Percentiles rank a stretch among this genome's conserved stretches.
Evolutionary conservation across 2,329 filamentous ascomycete species (phyloP).

Genomic region (Chrysosporium queenslandicum): DNA sequence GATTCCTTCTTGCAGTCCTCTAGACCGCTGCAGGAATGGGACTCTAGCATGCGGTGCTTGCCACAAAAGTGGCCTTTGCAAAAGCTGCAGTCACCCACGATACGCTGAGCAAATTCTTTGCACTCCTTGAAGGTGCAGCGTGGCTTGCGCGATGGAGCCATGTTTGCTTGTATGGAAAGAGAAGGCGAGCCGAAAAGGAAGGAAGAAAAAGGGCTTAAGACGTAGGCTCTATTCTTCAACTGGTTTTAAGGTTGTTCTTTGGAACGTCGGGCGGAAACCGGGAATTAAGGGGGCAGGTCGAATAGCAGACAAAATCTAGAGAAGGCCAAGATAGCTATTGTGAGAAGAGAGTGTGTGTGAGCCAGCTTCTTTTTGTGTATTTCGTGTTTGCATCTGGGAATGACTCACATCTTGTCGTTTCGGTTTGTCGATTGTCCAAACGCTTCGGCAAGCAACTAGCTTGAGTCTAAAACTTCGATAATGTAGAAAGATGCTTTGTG

Average conservation of each 20-base stretch:
- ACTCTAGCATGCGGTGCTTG: conserved; percentile 86
- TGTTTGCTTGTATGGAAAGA: conserved; percentile 1
- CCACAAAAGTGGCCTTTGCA: conserved; percentile 90
- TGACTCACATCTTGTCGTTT: not conserved
- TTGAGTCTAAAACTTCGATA: not conserved
- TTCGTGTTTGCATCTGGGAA: not conserved
- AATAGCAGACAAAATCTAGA: too few species aligned
- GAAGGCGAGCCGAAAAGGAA: not conserved
- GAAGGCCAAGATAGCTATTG: too few species aligned
- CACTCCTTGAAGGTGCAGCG: conserved; percentile 85
- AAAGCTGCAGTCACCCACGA: conserved; percentile 93
- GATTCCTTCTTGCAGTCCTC: conserved; percentile 98
- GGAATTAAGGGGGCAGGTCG: not conserved
- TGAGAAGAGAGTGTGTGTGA: too few species aligned
- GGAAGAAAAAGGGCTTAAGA: not conserved
- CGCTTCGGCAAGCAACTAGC: not conserved
- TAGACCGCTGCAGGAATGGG: conserved; percentile 83
- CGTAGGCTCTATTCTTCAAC: not conserved
- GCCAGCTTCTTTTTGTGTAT: too few species aligned
- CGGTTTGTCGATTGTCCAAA: not conserved
- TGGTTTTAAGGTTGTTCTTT: not conserved
- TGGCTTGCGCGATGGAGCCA: conserved; percentile 44
- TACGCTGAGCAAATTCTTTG: conserved; percentile 76
- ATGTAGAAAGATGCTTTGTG: not conserved
- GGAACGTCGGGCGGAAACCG: not conserved